A percentile compares a stretch with the other conserved stretches of the same genome.
These are phyloP conservation scores for Pichia scutulata DNA, from an alignment of 805 yeast genomes.

Conservation along the genomic window DNA sequence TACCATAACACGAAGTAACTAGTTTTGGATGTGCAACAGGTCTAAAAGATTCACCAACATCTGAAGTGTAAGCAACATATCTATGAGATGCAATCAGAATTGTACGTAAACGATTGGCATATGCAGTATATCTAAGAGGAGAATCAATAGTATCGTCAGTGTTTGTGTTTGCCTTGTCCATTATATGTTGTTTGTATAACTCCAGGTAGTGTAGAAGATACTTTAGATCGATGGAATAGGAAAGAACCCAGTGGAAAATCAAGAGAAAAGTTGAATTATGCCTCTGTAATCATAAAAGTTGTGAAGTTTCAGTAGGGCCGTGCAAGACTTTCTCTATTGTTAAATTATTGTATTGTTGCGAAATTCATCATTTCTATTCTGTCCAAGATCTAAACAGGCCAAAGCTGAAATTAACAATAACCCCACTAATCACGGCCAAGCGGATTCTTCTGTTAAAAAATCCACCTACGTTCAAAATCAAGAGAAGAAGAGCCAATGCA, in stretches of 20 bases:
- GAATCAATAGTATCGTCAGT: slow-evolving; percentile 18
- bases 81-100: slow-evolving; percentile 67
- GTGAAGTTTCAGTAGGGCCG: background rate
- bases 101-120: slow-evolving; percentile 67
- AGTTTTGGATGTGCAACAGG: slow-evolving; percentile 67
- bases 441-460: slow-evolving; percentile 54
- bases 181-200: background rate
- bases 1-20: slow-evolving; percentile 61
- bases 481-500: slow-evolving; percentile 54
- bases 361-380: background rate
- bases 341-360: too few relatives aligned
- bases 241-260: background rate
- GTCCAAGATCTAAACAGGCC: slow-evolving; percentile 48
- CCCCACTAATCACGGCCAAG: slow-evolving; percentile 67
- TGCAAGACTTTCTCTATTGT: background rate
- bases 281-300: background rate
- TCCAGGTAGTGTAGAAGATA: background rate
- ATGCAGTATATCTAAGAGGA: slow-evolving; percentile 67
- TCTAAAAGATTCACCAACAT: slow-evolving; percentile 79
- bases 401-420: slow-evolving; percentile 58
- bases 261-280: too few relatives aligned
- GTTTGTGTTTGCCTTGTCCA: background rate
- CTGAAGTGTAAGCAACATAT: slow-evolving; percentile 81
- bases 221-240: too few relatives aligned
- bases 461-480: slow-evolving; percentile 46